Percentiles rank a stretch among this genome's conserved stretches.
Evolutionary conservation across 441 rosid genomes (phyloP).

Genomic region (Gossypium schwendimanii): DNA sequence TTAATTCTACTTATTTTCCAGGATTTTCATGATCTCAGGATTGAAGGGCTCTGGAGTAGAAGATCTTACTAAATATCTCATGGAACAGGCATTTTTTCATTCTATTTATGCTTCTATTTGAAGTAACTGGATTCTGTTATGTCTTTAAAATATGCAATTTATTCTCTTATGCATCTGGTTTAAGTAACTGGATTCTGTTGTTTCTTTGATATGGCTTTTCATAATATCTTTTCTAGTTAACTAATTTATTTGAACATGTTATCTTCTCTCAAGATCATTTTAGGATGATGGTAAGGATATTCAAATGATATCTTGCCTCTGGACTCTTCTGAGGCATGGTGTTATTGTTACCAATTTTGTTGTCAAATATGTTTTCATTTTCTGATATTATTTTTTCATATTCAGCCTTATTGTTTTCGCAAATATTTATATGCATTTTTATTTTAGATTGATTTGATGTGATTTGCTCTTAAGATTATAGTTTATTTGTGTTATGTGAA

Average conservation of each 20-base stretch:
- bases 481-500: background rate
- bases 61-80: conserved; percentile 58
- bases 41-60: conserved; percentile 83
- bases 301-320: background rate
- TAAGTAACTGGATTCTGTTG: background rate
- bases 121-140: background rate
- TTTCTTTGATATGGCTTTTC: background rate
- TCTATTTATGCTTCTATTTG: background rate
- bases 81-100: conserved; percentile 49
- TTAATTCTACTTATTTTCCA: conserved; percentile 25
- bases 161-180: background rate
- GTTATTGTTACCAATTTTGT: background rate
- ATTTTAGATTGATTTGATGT: background rate
- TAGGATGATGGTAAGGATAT: background rate
- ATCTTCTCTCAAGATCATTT: background rate
- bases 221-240: background rate
- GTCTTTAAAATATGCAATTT: background rate
- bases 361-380: background rate
- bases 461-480: background rate
- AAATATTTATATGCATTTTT: too few species aligned
- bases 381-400: background rate
- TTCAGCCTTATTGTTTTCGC: background rate
- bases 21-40: conserved; percentile 83
- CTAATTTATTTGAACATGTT: background rate
- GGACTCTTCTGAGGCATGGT: background rate